Evolutionary conservation across 768 basidiomycete genomes (phyloP), one percentile per base, ranked within the genome.

Genomic region (Mycena metata): DNA sequence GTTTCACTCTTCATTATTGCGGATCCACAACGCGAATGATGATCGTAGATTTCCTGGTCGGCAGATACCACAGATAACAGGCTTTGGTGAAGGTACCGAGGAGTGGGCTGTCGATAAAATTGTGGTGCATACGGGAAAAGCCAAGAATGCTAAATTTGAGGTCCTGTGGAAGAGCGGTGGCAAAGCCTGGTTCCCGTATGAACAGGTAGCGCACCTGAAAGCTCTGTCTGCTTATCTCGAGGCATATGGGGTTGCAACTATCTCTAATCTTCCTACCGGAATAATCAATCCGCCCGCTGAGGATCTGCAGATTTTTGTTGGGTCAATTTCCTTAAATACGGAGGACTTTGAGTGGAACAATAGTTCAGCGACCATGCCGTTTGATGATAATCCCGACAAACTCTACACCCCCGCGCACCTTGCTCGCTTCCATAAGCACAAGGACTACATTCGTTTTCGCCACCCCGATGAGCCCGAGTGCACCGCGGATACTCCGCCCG

Each of bases 11-110:
- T 68, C 55, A 12, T 26, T 71, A 3, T 64, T 82, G 13, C 42
- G 79, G 16, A 42, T 23, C 1, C 75, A 81, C 59, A 26, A 72
- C n/a, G 69, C 72, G 0, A 82, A 79, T 46, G 77, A 80, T 54
- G 75, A 81, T 45, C 19, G 13, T 2, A 19, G 75, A 43, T 81
- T 81, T 66, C 80, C 79, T 11, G 42, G 69, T 1, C 57, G 78
- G 0, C 69, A 76, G 1, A 23, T 62, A 0, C 15, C 17, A 12
- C 51, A 57, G 30, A 69, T 72, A 47, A 75, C 76, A 21, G 77
- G 79, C 45, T 70, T 79, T 39, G 76, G 78, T 0, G 55, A 64
- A 9, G 62, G 65, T 2, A 71, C 76, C 73, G 78, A n/a, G n/a
- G n/a, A n/a, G n/a, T n/a, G n/a, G n/a, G n/a, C n/a, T n/a, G n/a